phyloP scores from a whole-genome alignment of 2,329 filamentous ascomycete genomes.

The Colletotrichum salicis region DNA sequence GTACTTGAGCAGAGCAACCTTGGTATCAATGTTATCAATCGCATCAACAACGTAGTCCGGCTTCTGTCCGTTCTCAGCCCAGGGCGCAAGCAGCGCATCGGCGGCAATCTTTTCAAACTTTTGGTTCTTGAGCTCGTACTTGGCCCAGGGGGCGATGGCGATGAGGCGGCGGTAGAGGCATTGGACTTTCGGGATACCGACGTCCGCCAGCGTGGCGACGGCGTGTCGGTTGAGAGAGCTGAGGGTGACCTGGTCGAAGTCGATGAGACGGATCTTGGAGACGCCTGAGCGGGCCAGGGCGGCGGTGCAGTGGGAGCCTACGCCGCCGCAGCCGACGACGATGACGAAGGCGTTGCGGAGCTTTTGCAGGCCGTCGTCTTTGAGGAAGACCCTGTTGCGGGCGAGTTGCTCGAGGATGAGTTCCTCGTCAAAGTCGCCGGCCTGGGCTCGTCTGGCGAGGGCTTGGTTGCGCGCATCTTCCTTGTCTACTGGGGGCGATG shows the following conservation, averaged over 20 bases:
- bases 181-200: conserved; percentile 90
- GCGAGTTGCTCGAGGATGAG: conserved; percentile 95
- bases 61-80: conserved; percentile 68
- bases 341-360: conserved; percentile 86
- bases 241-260: conserved; percentile 97
- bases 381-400: conserved; percentile 91
- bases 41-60: conserved; percentile 95
- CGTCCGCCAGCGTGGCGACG: conserved; percentile 91
- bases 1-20: conserved; percentile 89
- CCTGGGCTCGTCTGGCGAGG: conserved; percentile 69
- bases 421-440: conserved; percentile 76
- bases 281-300: conserved; percentile 91
- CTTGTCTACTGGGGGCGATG: conserved; percentile 61
- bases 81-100: conserved; percentile 72
- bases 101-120: conserved; percentile 80
- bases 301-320: conserved; percentile 90
- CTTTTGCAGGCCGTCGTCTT: conserved; percentile 80
- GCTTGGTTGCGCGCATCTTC: conserved; percentile 70
- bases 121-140: conserved; percentile 86
- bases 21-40: conserved; percentile 98
- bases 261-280: conserved; percentile 85
- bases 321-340: conserved; percentile 92
- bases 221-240: conserved; percentile 96
- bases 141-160: conserved; percentile 90
- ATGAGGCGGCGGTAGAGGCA: conserved; percentile 83